Conservation (phyloP, 2,329 filamentous ascomycete genomes). For the Stagonosporopsis vannaccii region DNA sequence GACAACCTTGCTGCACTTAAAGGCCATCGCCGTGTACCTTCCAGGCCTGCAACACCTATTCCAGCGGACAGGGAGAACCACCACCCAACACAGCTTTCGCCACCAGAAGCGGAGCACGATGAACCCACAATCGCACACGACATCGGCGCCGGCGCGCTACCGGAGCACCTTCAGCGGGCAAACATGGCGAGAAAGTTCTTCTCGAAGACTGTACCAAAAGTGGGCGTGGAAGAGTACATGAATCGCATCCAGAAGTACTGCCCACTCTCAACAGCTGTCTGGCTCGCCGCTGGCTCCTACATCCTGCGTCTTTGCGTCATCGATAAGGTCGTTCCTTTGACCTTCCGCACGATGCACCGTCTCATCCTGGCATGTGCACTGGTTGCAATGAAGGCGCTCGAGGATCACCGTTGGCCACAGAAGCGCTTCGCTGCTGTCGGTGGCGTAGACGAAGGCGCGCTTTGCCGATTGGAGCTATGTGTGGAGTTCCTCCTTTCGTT, state of each 20-base stretch:
- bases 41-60: slow-evolving; percentile 50
- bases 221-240: slow-evolving; percentile 84
- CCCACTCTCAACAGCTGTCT: slow-evolving; percentile 92
- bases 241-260: slow-evolving; percentile 88
- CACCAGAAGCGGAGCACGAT: slow-evolving; percentile 59
- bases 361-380: slow-evolving; percentile 82
- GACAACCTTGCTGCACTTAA: slow-evolving; percentile 35
- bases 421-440: slow-evolving; percentile 84
- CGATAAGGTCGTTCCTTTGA: slow-evolving; percentile 78
- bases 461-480: slow-evolving; percentile 85
- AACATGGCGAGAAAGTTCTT: slow-evolving; percentile 93
- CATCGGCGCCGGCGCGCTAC: slow-evolving; percentile 71
- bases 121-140: slow-evolving; percentile 57
- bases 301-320: slow-evolving; percentile 81
- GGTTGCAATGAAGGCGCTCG: slow-evolving; percentile 93
- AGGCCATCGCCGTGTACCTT: slow-evolving; percentile 46
- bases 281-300: slow-evolving; percentile 87
- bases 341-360: slow-evolving; percentile 83
- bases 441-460: slow-evolving; percentile 81
- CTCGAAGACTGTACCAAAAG: slow-evolving; percentile 84
- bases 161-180: slow-evolving; percentile 78
- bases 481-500: slow-evolving; percentile 57
- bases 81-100: slow-evolving; percentile 52
- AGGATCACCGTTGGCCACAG: slow-evolving; percentile 89
- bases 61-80: slow-evolving; percentile 51